Conservation (phyloP, 2,329 filamentous ascomycete genomes). For the Alternaria rosae region DNA sequence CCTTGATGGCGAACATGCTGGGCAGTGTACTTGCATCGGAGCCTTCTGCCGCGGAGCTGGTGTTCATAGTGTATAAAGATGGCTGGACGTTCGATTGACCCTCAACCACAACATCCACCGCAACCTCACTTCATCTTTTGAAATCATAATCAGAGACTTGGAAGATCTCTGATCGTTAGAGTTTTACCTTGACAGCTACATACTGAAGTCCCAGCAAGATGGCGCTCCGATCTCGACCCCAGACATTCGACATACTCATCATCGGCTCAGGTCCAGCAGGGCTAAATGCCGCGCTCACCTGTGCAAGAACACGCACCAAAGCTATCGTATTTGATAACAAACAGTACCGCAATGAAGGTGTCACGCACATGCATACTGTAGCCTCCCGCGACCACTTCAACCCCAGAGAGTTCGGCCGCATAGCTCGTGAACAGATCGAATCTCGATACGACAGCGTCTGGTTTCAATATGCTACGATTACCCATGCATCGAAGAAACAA, state of each 20-base stretch:
- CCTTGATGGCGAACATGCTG: background rate
- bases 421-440: constrained; percentile 46
- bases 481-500: constrained; percentile 30
- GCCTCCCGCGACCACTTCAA: constrained; percentile 39
- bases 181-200: background rate
- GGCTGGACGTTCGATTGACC: background rate
- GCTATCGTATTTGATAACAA: constrained; percentile 55
- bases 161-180: background rate
- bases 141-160: background rate
- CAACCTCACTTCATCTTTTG: background rate
- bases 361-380: constrained; percentile 55
- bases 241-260: constrained; percentile 37
- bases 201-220: background rate
- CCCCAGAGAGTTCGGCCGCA: constrained; percentile 37
- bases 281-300: constrained; percentile 50
- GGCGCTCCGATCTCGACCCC: constrained; percentile 5
- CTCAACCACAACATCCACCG: background rate
- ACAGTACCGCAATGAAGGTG: constrained; percentile 53
- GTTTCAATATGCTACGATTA: constrained; percentile 39
- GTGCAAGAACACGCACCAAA: constrained; percentile 51
- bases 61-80: background rate
- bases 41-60: background rate
- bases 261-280: constrained; percentile 57
- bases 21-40: background rate
- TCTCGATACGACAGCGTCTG: constrained; percentile 47